These are phyloP conservation scores for Tubosaeta brunneosetosa DNA, from an alignment of 768 basidiomycete species.

Conservation along the genomic window DNA sequence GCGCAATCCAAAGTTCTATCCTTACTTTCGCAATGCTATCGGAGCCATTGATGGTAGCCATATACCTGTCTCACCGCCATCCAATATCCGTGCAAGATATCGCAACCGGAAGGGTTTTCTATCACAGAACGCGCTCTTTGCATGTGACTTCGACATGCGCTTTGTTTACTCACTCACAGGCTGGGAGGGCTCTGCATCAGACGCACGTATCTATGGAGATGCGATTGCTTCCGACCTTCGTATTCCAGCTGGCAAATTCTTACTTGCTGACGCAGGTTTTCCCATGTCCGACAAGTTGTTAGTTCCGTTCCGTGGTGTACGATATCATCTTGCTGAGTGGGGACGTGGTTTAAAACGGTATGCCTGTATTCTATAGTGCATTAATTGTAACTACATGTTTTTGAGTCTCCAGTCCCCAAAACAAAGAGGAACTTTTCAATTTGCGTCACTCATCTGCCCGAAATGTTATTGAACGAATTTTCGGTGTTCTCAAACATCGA, in stretches of 20 bases:
- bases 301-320: conserved; percentile 35
- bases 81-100: no score
- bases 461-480: neutral
- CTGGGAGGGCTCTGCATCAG: no score
- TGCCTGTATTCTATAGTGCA: neutral
- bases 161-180: no score
- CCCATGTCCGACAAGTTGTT: conserved; percentile 23
- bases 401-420: neutral
- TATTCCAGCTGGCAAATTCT: neutral
- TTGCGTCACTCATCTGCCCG: neutral
- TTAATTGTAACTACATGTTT: neutral
- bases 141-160: no score
- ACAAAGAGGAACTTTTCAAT: neutral
- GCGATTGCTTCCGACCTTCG: neutral
- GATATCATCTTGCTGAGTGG: neutral
- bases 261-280: conserved; percentile 8
- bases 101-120: no score
- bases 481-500: no score
- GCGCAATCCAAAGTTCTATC: no score
- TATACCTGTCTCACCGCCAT: no score
- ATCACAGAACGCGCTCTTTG: no score
- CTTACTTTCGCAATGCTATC: no score
- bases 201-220: no score
- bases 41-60: no score
- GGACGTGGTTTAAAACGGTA: neutral